Evolutionary conservation across 2,329 filamentous ascomycete genomes (phyloP).

Genomic region (Claviceps pazoutovae): DNA sequence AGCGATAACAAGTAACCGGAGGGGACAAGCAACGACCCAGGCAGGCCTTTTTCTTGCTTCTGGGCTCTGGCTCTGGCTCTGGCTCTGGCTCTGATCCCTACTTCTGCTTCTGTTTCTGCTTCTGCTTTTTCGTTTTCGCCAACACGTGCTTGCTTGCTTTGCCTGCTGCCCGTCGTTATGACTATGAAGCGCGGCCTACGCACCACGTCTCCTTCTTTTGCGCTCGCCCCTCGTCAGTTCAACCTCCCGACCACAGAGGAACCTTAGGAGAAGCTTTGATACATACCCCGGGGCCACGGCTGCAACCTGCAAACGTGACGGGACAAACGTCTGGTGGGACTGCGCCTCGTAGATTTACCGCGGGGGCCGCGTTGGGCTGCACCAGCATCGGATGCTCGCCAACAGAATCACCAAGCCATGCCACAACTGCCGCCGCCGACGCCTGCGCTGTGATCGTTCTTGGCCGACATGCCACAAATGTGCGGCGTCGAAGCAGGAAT

Average conservation of each 20-base stretch:
- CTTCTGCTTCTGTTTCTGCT: background rate
- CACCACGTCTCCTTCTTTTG: background rate
- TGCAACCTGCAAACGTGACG: background rate
- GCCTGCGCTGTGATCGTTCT: slow-evolving; percentile 48
- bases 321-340: background rate
- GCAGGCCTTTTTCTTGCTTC: no score
- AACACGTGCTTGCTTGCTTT: background rate
- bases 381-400: slow-evolving; percentile 15
- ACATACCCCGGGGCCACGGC: background rate
- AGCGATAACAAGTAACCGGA: no score
- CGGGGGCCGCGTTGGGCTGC: background rate
- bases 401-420: slow-evolving; percentile 32
- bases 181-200: background rate
- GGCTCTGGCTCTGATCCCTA: background rate
- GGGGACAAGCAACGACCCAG: no score
- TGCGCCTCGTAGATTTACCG: background rate
- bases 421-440: slow-evolving; percentile 47
- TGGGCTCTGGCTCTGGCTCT: no score
- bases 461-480: slow-evolving; percentile 47
- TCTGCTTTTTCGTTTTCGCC: background rate
- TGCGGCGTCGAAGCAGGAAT: slow-evolving; percentile 37
- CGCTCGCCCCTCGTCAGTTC: background rate
- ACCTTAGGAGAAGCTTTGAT: background rate
- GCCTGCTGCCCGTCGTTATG: slow-evolving; percentile 1
- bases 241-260: background rate